These are phyloP conservation scores for Mycena galericulata DNA, from an alignment of 768 basidiomycete genomes.

Conservation along the genomic window DNA sequence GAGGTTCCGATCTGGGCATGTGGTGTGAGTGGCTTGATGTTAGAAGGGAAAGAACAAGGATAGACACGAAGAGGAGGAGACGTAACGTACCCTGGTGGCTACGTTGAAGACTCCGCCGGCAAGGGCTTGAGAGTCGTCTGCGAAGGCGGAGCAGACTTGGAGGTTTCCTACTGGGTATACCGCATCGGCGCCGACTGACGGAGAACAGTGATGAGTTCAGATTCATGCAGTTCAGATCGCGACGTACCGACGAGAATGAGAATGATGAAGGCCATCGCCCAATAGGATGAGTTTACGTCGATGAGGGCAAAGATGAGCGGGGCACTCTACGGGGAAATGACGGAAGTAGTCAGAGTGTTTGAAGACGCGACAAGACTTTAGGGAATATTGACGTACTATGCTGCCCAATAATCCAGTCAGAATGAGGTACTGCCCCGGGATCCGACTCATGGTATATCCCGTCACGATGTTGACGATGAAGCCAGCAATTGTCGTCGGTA, in stretches of 20 bases:
- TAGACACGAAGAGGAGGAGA: too few species aligned
- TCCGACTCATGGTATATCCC: slow-evolving; percentile 6
- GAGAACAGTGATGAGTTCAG: neutral
- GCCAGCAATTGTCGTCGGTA: neutral
- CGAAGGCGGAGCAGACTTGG: slow-evolving; percentile 42
- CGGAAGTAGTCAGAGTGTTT: neutral
- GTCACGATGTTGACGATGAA: neutral
- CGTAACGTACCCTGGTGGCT: slow-evolving; percentile 39
- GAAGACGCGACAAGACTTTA: too few species aligned
- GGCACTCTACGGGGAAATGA: neutral
- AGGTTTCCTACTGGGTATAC: slow-evolving; percentile 45
- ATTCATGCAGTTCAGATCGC: neutral
- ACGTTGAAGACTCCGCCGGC: slow-evolving; percentile 49
- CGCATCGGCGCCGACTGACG: slow-evolving; percentile 41
- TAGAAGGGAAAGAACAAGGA: too few species aligned
- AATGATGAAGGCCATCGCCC: neutral
- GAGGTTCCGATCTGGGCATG: slow-evolving; percentile 3
- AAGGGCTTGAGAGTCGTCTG: slow-evolving; percentile 44
- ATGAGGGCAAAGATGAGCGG: slow-evolving; percentile 2
- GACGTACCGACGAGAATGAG: slow-evolving; percentile 1
- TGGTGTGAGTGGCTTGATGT: too few species aligned
- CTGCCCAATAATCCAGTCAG: too few species aligned
- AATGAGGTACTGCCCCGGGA: neutral
- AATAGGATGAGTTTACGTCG: neutral
- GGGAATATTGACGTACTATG: too few species aligned